Base-by-base conservation (phyloP, 768 basidiomycete species). In the Pleurotus eryngii region DNA sequence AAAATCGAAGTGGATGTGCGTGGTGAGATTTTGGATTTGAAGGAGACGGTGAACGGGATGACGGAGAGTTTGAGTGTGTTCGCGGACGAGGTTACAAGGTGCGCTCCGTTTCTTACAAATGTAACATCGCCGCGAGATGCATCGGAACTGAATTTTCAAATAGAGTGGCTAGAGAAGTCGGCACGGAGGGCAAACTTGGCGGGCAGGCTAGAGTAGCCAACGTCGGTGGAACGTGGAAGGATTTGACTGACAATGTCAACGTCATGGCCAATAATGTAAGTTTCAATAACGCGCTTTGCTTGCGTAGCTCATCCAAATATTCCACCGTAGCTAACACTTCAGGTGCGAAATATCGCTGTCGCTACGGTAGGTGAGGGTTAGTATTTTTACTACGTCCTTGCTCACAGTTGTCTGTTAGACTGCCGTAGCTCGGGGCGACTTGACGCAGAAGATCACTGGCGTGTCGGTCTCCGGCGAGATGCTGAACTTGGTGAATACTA, bases 211-310 rank as follows among this genome's bases (percentile, higher is more conserved):
- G 87, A 55, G 97, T 98, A 38, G 89, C 87, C 60, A 92, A 94
- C 66, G 93, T 99, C 46, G 92, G 92, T 58, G 97, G 97, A 49
- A 96, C 93, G 0, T 98, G 97, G 97, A 94, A 94, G 77, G 90
- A 94, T 68, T 77, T 98, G 74, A 95, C 95, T 49, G 92, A 95
- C 67, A 95, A 92, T 70, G 95, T 97, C 63, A 97, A 96, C 68
- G 84, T 92, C 65, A 96, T 96, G 95, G 94, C 94, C 42, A 86
- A 86, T 42, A 97, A 97, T 65, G 89, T 92, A 62, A 60, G 86
- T 78, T 12, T 30, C 50, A 46, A 43, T 11, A 46, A 48, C 46
- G 11, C 39, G n/a, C 30, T 35, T 20, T 49, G 47, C 30, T 39
- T 42, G 35, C 59, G 7, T 35, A 46, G n/a, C 49, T 50, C 17